Percentiles rank a stretch among this genome's conserved stretches.
These are phyloP conservation scores for Camellia japonica DNA, from an alignment of 148 eudicot species.

Conservation along the genomic window DNA sequence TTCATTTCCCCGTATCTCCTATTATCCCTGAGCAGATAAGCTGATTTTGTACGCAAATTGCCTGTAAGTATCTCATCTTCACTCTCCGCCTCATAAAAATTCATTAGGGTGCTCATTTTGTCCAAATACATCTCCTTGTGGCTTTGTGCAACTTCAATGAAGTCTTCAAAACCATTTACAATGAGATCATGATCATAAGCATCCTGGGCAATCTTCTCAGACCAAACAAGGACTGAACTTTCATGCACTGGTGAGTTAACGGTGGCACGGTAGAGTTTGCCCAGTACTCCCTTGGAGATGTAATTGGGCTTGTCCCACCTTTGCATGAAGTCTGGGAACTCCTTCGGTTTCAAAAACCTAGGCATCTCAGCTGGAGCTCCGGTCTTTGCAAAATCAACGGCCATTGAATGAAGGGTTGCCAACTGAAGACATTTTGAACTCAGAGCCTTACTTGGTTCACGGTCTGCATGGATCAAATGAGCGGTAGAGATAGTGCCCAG, in stretches of 20 bases:
- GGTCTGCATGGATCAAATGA: conserved; percentile 85
- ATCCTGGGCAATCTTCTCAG: conserved; percentile 41
- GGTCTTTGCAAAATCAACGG: conserved; percentile 93
- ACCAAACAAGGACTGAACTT: conserved; percentile 27
- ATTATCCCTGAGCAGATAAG: conserved; percentile 69
- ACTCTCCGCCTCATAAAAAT: conserved; percentile 59
- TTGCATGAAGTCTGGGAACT: conserved; percentile 95
- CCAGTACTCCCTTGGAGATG: conserved; percentile 62
- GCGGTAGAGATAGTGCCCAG: conserved; percentile 87
- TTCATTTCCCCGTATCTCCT: conserved; percentile 67
- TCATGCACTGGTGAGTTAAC: conserved; percentile 29
- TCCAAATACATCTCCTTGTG: conserved; percentile 78
- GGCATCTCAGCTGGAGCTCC: conserved; percentile 99
- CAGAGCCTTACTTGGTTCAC: conserved; percentile 79
- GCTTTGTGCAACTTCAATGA: conserved; percentile 45
- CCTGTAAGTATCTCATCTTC: conserved; percentile 88
- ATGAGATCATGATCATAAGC: conserved; percentile 68
- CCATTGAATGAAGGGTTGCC: conserved; percentile 95
- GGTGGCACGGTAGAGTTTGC: conserved; percentile 79
- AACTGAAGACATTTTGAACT: conserved; percentile 71
- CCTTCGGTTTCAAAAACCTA: conserved; percentile 60
- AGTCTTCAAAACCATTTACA: conserved; percentile 58
- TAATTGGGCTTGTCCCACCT: conserved; percentile 70
- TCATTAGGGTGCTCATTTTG: conserved; percentile 54
- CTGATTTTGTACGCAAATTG: conserved; percentile 49